Conservation (phyloP, 306 rosid species). For the Purshia tridentata region DNA sequence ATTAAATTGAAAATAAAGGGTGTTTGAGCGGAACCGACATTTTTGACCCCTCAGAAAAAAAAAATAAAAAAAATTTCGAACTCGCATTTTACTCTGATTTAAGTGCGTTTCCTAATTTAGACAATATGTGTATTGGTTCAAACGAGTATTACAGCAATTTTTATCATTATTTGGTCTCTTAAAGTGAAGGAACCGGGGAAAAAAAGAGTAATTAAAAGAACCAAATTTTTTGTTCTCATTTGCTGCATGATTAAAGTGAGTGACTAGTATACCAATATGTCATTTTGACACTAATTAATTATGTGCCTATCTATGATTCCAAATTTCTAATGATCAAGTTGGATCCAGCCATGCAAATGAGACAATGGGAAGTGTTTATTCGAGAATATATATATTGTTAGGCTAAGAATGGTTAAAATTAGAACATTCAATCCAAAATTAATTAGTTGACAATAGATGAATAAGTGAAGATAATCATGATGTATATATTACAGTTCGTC, state of each 20-base stretch:
- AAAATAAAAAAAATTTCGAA: background rate
- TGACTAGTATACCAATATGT: background rate
- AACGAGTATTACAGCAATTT: no score
- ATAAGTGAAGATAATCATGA: no score
- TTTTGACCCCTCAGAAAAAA: background rate
- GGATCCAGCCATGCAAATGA: background rate
- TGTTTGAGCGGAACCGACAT: constrained; percentile 1
- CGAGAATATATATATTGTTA: no score
- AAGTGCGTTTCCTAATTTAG: background rate
- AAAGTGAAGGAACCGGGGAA: background rate
- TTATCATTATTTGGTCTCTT: background rate
- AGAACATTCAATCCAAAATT: no score
- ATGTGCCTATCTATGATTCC: background rate
- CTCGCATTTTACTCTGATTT: background rate
- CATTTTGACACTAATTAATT: constrained; percentile 2
- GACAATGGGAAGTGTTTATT: background rate
- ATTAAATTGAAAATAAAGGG: background rate
- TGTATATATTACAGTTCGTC: no score
- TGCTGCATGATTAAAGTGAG: constrained; percentile 3
- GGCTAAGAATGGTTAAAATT: no score
- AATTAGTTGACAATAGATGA: no score
- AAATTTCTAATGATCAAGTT: background rate
- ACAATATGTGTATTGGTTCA: no score
- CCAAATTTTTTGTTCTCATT: background rate
- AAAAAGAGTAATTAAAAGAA: background rate